Percentiles rank a stretch among this genome's conserved stretches.
phyloP scores from a whole-genome alignment of 805 yeast species.

The Saccharomycopsis vini region DNA sequence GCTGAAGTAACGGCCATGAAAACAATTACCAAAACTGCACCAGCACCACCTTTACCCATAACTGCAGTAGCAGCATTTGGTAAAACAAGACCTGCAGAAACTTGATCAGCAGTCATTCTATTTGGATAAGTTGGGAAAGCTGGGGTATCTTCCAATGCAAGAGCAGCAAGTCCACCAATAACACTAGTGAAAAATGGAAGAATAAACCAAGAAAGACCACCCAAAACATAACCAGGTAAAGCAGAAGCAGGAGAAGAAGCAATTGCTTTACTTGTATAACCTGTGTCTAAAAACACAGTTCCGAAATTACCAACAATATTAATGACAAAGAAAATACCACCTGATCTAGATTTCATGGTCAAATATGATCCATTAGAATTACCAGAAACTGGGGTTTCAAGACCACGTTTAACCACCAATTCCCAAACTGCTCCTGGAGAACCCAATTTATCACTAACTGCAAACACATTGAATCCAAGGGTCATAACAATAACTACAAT shows the following conservation, averaged over 20 bases:
- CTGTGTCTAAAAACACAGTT: conserved; percentile 78
- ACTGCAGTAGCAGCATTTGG: conserved; percentile 67
- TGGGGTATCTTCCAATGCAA: conserved; percentile 61
- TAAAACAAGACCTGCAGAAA: conserved; percentile 70
- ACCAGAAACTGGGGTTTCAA: conserved; percentile 58
- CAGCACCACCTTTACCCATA: conserved; percentile 84
- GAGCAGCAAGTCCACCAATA: conserved; percentile 79
- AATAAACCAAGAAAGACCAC: conserved; percentile 88
- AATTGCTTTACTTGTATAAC: conserved; percentile 85
- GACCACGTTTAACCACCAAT: conserved; percentile 50
- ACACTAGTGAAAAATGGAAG: conserved; percentile 78
- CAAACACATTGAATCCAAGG: conserved; percentile 75
- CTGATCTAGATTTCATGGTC: conserved; percentile 78
- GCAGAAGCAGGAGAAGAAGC: conserved; percentile 80
- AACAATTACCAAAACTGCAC: conserved; percentile 64
- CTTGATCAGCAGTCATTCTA: conserved; percentile 55
- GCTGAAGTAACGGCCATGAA: conserved; percentile 94
- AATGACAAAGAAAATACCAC: conserved; percentile 85
- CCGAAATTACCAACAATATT: conserved; percentile 87
- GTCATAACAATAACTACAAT: conserved; percentile 67
- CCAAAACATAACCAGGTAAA: conserved; percentile 78
- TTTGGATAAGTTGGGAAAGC: conserved; percentile 75
- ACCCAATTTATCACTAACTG: conserved; percentile 61
- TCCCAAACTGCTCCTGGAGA: conserved; percentile 81
- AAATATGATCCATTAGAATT: conserved; percentile 81